These are phyloP conservation scores for Acanthamoeba royreba DNA, from an alignment of 208 protist species.

Conservation along the genomic window DNA sequence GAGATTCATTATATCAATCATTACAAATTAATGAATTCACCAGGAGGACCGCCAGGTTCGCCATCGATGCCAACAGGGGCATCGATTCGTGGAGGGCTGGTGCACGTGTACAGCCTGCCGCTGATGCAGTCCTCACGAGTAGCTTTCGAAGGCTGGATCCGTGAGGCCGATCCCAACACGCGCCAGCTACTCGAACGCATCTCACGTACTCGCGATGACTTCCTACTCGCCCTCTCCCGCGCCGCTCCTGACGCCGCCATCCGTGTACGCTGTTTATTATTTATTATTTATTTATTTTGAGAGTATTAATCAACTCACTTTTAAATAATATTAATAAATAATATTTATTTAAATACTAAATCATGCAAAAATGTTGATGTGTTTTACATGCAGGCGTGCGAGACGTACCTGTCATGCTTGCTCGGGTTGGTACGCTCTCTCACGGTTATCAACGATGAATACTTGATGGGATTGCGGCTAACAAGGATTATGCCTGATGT, in stretches of 20 bases:
- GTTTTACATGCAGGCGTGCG: neutral
- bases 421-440: neutral
- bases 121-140: neutral
- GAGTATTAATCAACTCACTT: too few relatives aligned
- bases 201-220: neutral
- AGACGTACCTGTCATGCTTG: neutral
- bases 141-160: neutral
- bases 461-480: neutral
- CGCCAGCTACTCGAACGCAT: neutral
- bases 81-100: too few relatives aligned
- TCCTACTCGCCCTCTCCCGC: neutral
- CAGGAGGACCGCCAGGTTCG: too few relatives aligned
- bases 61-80: too few relatives aligned
- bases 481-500: neutral
- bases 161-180: neutral
- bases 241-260: neutral
- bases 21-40: too few relatives aligned
- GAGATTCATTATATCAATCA: too few relatives aligned
- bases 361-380: neutral
- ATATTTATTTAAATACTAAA: neutral
- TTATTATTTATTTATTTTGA: neutral
- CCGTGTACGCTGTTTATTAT: neutral
- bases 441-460: neutral
- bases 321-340: too few relatives aligned
- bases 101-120: neutral